phyloP scores from a whole-genome alignment of 495 filamentous ascomycete species.

The Annulohypoxylon stygium region DNA sequence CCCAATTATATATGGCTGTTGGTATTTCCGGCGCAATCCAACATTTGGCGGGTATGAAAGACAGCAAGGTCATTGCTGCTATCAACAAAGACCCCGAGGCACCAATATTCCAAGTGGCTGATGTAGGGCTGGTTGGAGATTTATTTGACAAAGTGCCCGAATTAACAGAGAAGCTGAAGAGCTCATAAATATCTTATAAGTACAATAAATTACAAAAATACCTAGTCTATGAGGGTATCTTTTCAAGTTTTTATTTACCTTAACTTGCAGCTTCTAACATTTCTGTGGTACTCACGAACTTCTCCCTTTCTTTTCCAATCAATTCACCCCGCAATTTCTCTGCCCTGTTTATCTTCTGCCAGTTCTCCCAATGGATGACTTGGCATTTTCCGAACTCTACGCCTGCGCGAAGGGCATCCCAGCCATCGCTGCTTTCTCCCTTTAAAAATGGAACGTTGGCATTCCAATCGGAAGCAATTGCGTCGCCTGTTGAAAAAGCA shows the following conservation, averaged over 20 bases:
- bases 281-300: conserved; percentile 79
- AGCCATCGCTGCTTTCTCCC: conserved; percentile 69
- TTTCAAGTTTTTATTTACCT: conserved; percentile 15
- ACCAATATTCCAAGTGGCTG: conserved; percentile 97
- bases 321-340: conserved; percentile 76
- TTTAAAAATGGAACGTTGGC: conserved; percentile 61
- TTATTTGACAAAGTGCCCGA: conserved; percentile 96
- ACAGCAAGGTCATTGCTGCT: conserved; percentile 98
- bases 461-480: conserved; percentile 79
- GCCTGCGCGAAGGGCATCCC: conserved; percentile 69
- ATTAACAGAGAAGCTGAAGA: conserved; percentile 93
- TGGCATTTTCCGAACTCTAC: conserved; percentile 52
- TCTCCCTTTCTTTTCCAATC: conserved; percentile 84
- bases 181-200: conserved; percentile 57
- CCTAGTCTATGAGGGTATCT: conserved; percentile 34
- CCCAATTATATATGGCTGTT: conserved; percentile 93
- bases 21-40: conserved; percentile 98
- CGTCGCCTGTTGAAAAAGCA: conserved; percentile 89
- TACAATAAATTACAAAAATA: conserved; percentile 33
- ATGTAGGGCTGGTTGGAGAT: conserved; percentile 95
- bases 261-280: conserved; percentile 72
- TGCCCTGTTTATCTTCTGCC: conserved; percentile 83
- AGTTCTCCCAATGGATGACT: conserved; percentile 83
- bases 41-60: conserved; percentile 99
- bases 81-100: conserved; percentile 99